Base-by-base conservation (phyloP, 2,329 filamentous ascomycete species). In the Trematosphaeria pertusa region DNA sequence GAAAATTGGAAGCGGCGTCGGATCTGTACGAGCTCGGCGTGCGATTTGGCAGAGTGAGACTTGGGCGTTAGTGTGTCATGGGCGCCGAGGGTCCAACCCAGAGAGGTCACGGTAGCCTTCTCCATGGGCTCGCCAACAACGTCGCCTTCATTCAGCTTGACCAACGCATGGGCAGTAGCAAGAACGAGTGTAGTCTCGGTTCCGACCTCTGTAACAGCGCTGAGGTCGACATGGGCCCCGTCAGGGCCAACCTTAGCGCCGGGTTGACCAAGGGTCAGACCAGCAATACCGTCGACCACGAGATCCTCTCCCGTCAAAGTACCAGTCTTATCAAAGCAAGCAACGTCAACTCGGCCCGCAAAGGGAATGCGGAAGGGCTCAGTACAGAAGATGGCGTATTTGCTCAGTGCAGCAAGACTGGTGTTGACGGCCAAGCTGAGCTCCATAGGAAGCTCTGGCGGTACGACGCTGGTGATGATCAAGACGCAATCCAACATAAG, bases 121-220 rank as follows among this genome's bases (percentile, higher is more conserved):
- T 99, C 94, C 94, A 99, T 99, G 2, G 94, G 94, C 67, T 99
- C 94, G 64, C 94, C 94, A 34, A 99, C 94, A 59, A 97, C 88
- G 10, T 99, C 94, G 15, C 94, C 94, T 70, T 99, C 94, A 58
- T 99, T 94, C 12, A 99, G 82, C 70, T 93, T 97, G 38, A 99
- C 95, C 20, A 99, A 80, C 32, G 94, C 94, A 69, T 99, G 94
- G 2, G 94, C 94, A 10, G 92, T 96, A 32, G 94, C 93, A 43
- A 99, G 84, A 42, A 97, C 94, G 46, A 99, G 80, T 7, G 92
- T 95, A 0, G 94, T 97, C 60, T 96, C 87, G 34, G 92, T 79
- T 28, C 84, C 85, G 56, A 87, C 84, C 18, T 88, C 78, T 34
- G 81, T 80, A 28, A 96, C 86, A 44, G 86, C 79, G 12, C 83